Evolutionary conservation across 371 early-diverging fungal species (phyloP).

Genomic region (Mortierella sp.): DNA sequence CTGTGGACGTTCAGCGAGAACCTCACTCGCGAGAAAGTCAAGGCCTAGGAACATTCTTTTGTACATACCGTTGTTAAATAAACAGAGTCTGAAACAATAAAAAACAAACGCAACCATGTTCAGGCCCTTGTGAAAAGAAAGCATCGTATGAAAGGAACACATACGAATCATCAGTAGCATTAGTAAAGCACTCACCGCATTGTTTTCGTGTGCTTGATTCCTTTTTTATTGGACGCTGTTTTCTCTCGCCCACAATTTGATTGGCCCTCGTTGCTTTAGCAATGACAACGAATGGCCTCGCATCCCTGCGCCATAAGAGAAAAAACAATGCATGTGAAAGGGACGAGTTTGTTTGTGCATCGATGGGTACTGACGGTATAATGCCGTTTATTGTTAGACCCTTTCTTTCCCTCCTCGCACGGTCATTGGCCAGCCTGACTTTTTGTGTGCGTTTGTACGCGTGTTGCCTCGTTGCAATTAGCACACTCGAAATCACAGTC

Average conservation of each 20-base stretch:
- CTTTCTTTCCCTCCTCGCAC: background rate
- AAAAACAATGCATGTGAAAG: background rate
- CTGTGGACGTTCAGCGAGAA: constrained; percentile 62
- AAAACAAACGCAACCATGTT: background rate
- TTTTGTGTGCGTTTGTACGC: background rate
- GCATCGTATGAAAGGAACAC: no score
- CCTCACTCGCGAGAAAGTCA: constrained; percentile 56
- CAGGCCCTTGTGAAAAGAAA: no score
- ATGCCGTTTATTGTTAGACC: background rate
- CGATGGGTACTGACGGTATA: background rate
- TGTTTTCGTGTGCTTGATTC: background rate
- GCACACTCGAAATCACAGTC: background rate
- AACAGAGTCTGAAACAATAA: background rate
- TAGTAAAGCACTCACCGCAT: no score
- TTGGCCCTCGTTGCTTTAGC: background rate
- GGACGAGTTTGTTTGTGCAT: background rate
- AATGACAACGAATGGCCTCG: background rate
- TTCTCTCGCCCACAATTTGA: background rate
- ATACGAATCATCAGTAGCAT: no score
- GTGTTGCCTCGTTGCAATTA: no score
- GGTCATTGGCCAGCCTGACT: background rate
- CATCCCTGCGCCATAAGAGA: background rate
- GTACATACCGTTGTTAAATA: background rate
- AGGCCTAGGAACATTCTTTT: constrained; percentile 5
- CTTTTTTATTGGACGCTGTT: background rate